Evolutionary conservation across 495 filamentous ascomycete species (phyloP), one percentile per base, ranked within the genome.

Genomic region (Xylaria grammica): DNA sequence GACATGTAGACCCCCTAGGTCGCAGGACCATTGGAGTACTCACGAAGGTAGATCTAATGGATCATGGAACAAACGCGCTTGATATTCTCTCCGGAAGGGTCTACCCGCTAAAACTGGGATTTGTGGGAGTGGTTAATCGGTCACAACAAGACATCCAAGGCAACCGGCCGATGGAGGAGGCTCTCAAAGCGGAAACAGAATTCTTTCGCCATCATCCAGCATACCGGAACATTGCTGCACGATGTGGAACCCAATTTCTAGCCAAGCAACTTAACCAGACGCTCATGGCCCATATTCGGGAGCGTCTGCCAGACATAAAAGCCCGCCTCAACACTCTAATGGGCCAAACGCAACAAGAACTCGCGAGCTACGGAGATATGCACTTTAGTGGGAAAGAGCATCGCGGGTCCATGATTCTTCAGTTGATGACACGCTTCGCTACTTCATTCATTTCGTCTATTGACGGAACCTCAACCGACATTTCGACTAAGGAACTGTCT

Each of bases 381-480:
- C 92, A 96, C 63, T 99, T 99, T 72, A 97, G 91, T 65, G 95
- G 95, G 55, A 97, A 97, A 74, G 95, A 98, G 72, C 95, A 99
- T 69, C 84, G 96, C 40, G 95, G 95, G 7, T 96, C 93, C 15
- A 82, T 98, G 65, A 97, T 99, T 66, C 80, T 99, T 60, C 94
- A 97, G 75, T 84, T 97, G 50, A 99, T 99, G 95, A 99, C 95
- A 9, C 89, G 96, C 20, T 99, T 99, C 69, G 95, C 95, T 2
- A 92, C 93, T 0, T 96, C 93, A 2, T 99, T 99, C 79, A 97
- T 98, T 72, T 95, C 95, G 6, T 97, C 95, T 10, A 99, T 99
- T 69, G 95, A 99, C 72, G 95, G 95, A 74, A 98, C 95, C 19
- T 97, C 93, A 0, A 96, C 94, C 24, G 96, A 99, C 71, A 98